Percentiles rank a stretch among this genome's conserved stretches.
phyloP scores from a whole-genome alignment of 1,284 basidiomycete genomes.

The Apiotrichum brassicae region DNA sequence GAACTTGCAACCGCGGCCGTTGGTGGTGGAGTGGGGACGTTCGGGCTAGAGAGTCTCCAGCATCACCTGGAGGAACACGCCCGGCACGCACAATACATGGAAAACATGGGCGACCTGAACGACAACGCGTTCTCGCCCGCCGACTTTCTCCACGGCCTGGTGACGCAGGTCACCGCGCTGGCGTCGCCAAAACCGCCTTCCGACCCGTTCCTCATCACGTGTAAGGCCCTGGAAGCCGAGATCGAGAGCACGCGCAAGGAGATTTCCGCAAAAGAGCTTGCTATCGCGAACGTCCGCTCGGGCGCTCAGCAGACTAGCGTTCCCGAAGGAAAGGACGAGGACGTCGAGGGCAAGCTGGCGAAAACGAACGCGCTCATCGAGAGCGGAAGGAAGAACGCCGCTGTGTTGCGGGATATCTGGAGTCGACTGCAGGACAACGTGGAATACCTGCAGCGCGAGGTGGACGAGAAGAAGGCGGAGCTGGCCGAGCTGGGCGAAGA shows the following conservation, averaged over 20 bases:
- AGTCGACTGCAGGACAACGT: constrained; percentile 5
- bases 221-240: constrained; percentile 11
- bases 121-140: background rate
- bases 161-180: constrained; percentile 8
- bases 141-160: constrained; percentile 19
- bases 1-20: constrained; percentile 19
- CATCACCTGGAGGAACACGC: constrained; percentile 12
- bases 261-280: constrained; percentile 15
- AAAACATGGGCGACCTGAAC: background rate
- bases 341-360: constrained; percentile 7
- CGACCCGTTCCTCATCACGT: constrained; percentile 14
- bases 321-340: background rate
- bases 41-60: constrained; percentile 15
- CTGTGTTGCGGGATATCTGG: constrained; percentile 14
- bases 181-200: background rate
- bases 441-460: constrained; percentile 2
- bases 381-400: background rate
- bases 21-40: constrained; percentile 1
- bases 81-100: background rate
- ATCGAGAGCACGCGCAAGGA: constrained; percentile 8
- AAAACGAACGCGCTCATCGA: constrained; percentile 7
- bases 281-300: background rate
- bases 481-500: constrained; percentile 6
- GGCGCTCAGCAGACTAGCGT: background rate
- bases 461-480: constrained; percentile 9